Percentiles rank a stretch among this genome's conserved stretches.
Conservation (phyloP, 2,329 filamentous ascomycete genomes). For the Nemania abortiva region DNA sequence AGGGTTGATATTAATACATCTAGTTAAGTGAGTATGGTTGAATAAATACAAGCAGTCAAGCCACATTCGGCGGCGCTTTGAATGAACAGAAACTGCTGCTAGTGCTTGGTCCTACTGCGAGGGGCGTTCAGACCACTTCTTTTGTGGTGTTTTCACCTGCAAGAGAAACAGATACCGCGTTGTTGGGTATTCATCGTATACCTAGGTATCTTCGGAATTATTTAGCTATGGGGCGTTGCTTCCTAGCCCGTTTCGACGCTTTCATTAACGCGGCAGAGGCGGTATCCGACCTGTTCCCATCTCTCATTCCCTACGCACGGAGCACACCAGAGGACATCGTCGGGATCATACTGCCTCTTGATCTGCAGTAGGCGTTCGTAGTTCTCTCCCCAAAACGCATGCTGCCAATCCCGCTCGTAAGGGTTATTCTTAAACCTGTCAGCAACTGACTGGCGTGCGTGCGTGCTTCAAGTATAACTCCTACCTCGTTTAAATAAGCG, state of each 20-base stretch:
- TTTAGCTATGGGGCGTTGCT: background rate
- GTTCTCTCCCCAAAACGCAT: constrained; percentile 60
- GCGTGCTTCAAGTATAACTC: constrained; percentile 17
- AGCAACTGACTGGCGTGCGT: constrained; percentile 4
- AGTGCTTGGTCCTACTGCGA: background rate
- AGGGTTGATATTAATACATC: background rate
- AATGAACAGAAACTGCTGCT: background rate
- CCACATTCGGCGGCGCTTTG: background rate
- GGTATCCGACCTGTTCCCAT: constrained; percentile 51
- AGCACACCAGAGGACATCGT: constrained; percentile 62
- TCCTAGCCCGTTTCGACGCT: no score
- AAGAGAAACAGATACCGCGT: background rate
- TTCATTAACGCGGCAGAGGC: constrained; percentile 39
- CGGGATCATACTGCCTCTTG: constrained; percentile 61
- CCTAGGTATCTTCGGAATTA: background rate
- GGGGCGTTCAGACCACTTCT: background rate
- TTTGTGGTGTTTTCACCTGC: background rate
- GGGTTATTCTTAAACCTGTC: constrained; percentile 50
- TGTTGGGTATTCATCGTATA: background rate
- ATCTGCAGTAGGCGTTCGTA: constrained; percentile 59
- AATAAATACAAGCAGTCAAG: constrained; percentile 1
- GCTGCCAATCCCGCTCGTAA: constrained; percentile 55
- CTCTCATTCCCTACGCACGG: constrained; percentile 61
- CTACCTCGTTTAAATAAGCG: constrained; percentile 61
- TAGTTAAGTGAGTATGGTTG: background rate